A percentile compares a stretch with the other conserved stretches of the same genome.
Evolutionary conservation across 1,284 basidiomycete species (phyloP).

Genomic region (Moesziomyces parantarcticus): DNA sequence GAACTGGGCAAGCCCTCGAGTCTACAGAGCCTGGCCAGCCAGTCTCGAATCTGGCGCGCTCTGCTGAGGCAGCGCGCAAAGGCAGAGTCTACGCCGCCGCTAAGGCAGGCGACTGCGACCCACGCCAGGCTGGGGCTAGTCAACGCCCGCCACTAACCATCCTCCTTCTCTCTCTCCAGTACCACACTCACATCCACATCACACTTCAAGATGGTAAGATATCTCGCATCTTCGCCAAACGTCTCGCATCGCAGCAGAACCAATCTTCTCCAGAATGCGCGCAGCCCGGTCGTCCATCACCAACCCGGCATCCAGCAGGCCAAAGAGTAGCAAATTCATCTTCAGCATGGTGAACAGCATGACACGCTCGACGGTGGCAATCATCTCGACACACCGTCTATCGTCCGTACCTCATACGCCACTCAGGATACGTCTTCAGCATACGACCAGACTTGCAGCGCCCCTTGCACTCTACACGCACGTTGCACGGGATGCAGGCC

Average conservation of each 20-base stretch:
- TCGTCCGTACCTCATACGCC: too few species aligned
- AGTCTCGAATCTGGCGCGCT: not conserved
- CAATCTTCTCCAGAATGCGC: slow-evolving; percentile 2
- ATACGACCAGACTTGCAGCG: too few species aligned
- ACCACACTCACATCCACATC: slow-evolving; percentile 45
- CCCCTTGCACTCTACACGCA: too few species aligned
- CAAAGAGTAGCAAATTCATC: not conserved
- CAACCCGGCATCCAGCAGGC: too few species aligned
- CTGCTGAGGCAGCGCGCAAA: not conserved
- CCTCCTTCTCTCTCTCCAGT: slow-evolving; percentile 35
- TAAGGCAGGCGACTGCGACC: too few species aligned
- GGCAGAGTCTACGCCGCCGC: not conserved
- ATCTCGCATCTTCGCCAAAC: slow-evolving; percentile 11
- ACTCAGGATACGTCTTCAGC: too few species aligned
- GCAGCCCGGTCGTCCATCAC: not conserved
- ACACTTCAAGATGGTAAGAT: slow-evolving; percentile 50
- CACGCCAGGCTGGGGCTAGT: not conserved
- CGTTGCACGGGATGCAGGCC: too few species aligned
- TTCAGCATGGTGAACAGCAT: slow-evolving; percentile 1
- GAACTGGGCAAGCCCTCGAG: too few species aligned
- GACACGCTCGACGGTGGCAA: not conserved
- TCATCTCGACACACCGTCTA: not conserved
- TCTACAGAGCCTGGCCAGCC: too few species aligned
- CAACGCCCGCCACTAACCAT: slow-evolving; percentile 33
- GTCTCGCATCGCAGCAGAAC: slow-evolving; percentile 26